Evolutionary conservation across 495 filamentous ascomycete species (phyloP).

Genomic region (Tuber borchii): DNA sequence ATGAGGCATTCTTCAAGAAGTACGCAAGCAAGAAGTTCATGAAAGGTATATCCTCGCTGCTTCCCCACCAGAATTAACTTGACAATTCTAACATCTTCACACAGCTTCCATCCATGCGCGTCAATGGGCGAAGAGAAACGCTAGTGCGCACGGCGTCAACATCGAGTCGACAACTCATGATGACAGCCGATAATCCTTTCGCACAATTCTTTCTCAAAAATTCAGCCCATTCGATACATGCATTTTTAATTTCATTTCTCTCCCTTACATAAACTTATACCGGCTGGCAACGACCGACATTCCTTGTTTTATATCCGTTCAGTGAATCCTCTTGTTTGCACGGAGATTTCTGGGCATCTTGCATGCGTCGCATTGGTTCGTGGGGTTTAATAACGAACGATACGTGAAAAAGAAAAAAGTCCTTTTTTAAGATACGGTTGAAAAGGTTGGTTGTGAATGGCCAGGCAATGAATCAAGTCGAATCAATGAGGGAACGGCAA

Average conservation of each 20-base stretch:
- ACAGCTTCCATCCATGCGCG: constrained; percentile 85
- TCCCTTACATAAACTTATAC: constrained; percentile 37
- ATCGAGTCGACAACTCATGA: constrained; percentile 30
- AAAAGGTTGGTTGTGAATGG: constrained; percentile 31
- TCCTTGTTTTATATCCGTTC: constrained; percentile 28
- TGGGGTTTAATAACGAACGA: constrained; percentile 38
- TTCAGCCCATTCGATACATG: constrained; percentile 23
- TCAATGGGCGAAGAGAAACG: constrained; percentile 80
- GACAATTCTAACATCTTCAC: constrained; percentile 36
- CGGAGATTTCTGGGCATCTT: constrained; percentile 26
- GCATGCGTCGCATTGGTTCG: constrained; percentile 34
- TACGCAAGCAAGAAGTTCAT: constrained; percentile 98
- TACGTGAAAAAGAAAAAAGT: constrained; percentile 36
- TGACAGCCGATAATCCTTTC: constrained; percentile 27
- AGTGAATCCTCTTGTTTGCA: constrained; percentile 34
- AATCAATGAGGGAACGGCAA: constrained; percentile 28
- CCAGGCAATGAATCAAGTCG: constrained; percentile 33
- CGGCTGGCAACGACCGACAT: constrained; percentile 37
- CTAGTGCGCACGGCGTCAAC: constrained; percentile 38
- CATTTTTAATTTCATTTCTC: constrained; percentile 39
- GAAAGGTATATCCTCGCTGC: constrained; percentile 59
- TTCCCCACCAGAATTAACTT: constrained; percentile 13
- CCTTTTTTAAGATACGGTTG: constrained; percentile 38
- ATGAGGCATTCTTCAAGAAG: constrained; percentile 98
- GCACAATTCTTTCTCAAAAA: constrained; percentile 14